phyloP scores from a whole-genome alignment of 495 filamentous ascomycete genomes.

The Tuber indicum region DNA sequence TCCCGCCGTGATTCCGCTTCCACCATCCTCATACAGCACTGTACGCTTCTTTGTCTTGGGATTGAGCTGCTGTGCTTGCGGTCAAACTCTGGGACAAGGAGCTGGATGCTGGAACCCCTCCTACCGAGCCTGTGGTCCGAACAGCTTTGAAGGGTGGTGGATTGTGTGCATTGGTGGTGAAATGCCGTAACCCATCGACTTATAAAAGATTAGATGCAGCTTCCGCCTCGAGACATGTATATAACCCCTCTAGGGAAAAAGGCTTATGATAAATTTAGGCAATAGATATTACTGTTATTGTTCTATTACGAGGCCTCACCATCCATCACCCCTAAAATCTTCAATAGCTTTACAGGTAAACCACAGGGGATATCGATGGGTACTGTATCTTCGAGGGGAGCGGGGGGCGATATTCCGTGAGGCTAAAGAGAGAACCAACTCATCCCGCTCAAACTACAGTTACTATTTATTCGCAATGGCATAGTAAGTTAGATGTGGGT shows the following conservation, averaged over 20 bases:
- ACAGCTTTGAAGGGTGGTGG: too few species aligned
- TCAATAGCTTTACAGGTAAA: not conserved
- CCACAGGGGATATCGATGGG: not conserved
- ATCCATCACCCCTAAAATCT: not conserved
- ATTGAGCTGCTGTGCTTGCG: not conserved
- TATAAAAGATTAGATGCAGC: not conserved
- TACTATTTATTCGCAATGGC: not conserved
- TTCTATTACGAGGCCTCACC: not conserved
- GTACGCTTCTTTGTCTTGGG: not conserved
- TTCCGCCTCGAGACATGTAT: not conserved
- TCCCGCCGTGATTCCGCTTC: slow-evolving; percentile 66
- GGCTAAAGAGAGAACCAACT: not conserved
- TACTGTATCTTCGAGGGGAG: not conserved
- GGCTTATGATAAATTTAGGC: too few species aligned
- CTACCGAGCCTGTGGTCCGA: not conserved
- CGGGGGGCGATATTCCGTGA: not conserved
- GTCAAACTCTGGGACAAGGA: not conserved
- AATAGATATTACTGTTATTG: not conserved
- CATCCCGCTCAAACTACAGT: not conserved
- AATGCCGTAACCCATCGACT: not conserved
- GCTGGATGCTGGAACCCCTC: not conserved
- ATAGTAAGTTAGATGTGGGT: not conserved
- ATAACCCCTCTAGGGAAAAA: not conserved
- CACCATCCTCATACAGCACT: slow-evolving; percentile 36
- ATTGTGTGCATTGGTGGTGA: not conserved